phyloP scores from a whole-genome alignment of 139 green algal genomes.

The Picochlorum sp. region DNA sequence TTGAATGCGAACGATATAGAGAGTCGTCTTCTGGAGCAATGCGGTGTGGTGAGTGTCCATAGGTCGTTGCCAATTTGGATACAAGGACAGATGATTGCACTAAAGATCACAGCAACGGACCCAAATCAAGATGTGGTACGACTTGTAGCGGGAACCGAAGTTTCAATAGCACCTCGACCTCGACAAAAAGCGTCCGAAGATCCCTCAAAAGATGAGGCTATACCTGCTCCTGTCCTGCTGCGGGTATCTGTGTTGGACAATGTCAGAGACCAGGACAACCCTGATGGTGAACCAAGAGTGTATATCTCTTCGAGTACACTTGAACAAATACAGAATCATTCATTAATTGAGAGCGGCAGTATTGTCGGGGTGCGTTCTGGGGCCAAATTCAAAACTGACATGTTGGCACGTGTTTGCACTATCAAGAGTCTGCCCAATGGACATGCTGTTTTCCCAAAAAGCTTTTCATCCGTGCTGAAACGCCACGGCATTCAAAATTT shows the following conservation, averaged over 20 bases:
- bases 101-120: constrained; percentile 21
- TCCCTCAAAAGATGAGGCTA: background rate
- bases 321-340: background rate
- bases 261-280: constrained; percentile 3
- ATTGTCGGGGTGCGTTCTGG: background rate
- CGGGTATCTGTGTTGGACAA: background rate
- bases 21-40: constrained; percentile 60
- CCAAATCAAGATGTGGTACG: constrained; percentile 30
- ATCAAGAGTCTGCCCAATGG: background rate
- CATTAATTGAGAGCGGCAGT: background rate
- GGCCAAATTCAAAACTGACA: background rate
- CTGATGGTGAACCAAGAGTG: constrained; percentile 9
- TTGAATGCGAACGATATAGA: constrained; percentile 68
- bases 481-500: background rate
- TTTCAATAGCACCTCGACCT: constrained; percentile 62
- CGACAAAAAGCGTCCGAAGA: constrained; percentile 11
- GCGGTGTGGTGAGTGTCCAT: constrained; percentile 40
- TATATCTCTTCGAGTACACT: background rate
- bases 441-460: background rate
- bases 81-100: constrained; percentile 24
- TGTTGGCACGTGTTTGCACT: background rate
- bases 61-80: constrained; percentile 66
- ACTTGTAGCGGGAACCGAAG: constrained; percentile 51
- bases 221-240: background rate
- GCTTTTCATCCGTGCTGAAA: background rate